These are phyloP conservation scores for Candida sp. DNA, from an alignment of 1,139 yeast genomes.

Conservation along the genomic window DNA sequence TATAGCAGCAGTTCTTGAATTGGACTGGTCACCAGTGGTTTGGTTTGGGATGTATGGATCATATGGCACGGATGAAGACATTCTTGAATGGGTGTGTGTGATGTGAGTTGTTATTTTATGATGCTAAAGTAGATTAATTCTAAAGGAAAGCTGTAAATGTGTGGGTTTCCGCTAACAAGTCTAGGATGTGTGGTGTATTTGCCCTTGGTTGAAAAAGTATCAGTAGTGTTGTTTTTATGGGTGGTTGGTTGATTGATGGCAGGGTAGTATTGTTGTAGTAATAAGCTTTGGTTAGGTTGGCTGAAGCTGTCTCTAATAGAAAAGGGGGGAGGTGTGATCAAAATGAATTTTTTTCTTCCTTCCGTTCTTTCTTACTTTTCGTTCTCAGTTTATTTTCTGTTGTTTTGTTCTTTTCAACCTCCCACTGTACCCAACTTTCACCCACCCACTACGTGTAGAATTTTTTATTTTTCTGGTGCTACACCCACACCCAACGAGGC, in stretches of 20 bases:
- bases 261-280: neutral
- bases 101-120: neutral
- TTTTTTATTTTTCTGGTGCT: too few relatives aligned
- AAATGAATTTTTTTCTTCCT: conserved; percentile 7
- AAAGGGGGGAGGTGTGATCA: conserved; percentile 1
- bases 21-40: conserved; percentile 54
- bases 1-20: conserved; percentile 79
- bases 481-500: neutral
- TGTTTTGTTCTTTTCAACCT: neutral
- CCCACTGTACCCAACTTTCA: neutral
- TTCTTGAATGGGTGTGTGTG: conserved; percentile 20
- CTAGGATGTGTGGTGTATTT: neutral
- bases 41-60: conserved; percentile 87
- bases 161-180: neutral
- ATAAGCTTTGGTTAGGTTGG: neutral
- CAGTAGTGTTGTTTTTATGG: too few relatives aligned
- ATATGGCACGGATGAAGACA: conserved; percentile 88
- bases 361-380: conserved; percentile 8
- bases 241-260: neutral
- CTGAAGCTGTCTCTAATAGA: neutral
- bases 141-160: neutral
- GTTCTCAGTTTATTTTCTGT: conserved; percentile 4
- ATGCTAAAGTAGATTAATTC: too few relatives aligned
- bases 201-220: neutral
- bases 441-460: neutral